Evolutionary conservation across 257 asterid species (phyloP).

Genomic region (Solanum virginianum): DNA sequence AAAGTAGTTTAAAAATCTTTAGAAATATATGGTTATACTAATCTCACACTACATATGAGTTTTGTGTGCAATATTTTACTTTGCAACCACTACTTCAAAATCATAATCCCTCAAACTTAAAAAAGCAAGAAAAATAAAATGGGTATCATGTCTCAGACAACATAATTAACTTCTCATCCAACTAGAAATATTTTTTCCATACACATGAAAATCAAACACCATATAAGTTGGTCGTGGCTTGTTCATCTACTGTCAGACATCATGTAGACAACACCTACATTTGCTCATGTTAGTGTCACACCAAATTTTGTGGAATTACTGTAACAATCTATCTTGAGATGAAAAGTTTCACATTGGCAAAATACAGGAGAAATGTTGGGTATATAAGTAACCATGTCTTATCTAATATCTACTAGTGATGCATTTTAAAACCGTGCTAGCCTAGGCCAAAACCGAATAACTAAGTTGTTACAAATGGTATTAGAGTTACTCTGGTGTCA

Average conservation of each 20-base stretch:
- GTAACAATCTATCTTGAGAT: too few relatives aligned
- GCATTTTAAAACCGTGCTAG: too few relatives aligned
- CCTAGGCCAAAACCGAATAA: too few relatives aligned
- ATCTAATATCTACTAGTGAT: too few relatives aligned
- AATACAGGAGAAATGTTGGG: too few relatives aligned
- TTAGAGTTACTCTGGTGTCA: too few relatives aligned
- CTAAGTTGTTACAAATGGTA: too few relatives aligned
- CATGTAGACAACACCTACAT: background rate
- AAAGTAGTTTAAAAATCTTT: background rate
- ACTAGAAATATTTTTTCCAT: background rate
- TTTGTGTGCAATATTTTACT: background rate
- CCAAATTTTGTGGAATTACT: background rate
- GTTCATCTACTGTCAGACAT: background rate
- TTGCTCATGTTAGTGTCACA: background rate
- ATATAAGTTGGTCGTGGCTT: background rate
- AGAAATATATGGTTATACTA: background rate
- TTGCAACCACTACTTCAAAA: background rate
- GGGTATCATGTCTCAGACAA: background rate
- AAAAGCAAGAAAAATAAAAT: background rate
- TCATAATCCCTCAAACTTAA: background rate
- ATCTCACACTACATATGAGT: background rate
- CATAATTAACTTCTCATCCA: background rate
- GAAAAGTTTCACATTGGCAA: too few relatives aligned
- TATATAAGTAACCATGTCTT: too few relatives aligned
- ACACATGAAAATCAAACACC: background rate